A percentile compares a stretch with the other conserved stretches of the same genome.
Evolutionary conservation across 805 yeast species (phyloP).

Genomic region (Pichia cabralensis): DNA sequence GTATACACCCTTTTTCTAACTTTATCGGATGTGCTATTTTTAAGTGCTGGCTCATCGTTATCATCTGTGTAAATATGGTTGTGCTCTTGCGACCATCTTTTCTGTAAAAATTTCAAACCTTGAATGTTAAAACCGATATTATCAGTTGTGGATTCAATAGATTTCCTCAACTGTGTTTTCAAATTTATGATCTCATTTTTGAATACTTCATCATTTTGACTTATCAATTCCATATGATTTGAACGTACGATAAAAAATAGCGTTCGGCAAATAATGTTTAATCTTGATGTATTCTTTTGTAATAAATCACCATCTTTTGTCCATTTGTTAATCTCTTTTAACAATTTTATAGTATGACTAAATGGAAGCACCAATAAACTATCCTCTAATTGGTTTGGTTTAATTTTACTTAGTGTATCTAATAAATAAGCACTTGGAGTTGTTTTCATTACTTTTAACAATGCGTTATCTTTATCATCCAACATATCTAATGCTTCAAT

Average conservation of each 20-base stretch:
- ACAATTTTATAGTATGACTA: constrained; percentile 62
- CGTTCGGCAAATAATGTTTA: constrained; percentile 62
- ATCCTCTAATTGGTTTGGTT: constrained; percentile 82
- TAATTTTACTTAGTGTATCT: constrained; percentile 59
- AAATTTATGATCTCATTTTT: constrained; percentile 58
- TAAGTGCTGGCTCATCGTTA: constrained; percentile 31
- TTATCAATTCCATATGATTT: constrained; percentile 71
- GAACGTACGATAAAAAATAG: constrained; percentile 63
- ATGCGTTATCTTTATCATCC: constrained; percentile 57
- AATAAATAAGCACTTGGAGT: constrained; percentile 73
- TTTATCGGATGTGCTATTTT: constrained; percentile 22
- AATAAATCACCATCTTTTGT: constrained; percentile 34
- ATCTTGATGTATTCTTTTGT: constrained; percentile 35
- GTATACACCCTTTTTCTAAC: constrained; percentile 65
- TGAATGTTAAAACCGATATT: constrained; percentile 78
- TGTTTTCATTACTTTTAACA: constrained; percentile 63
- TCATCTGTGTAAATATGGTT: constrained; percentile 66
- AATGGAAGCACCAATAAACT: constrained; percentile 87
- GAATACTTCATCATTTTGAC: constrained; percentile 53
- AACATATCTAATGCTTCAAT: constrained; percentile 90
- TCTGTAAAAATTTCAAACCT: constrained; percentile 64
- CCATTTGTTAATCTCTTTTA: constrained; percentile 71
- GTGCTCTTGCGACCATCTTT: constrained; percentile 73
- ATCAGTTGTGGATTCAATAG: constrained; percentile 40
- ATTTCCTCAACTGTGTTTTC: constrained; percentile 48